Base-by-base conservation (phyloP, 1,284 basidiomycete genomes). In the Porogramme epimiltina region DNA sequence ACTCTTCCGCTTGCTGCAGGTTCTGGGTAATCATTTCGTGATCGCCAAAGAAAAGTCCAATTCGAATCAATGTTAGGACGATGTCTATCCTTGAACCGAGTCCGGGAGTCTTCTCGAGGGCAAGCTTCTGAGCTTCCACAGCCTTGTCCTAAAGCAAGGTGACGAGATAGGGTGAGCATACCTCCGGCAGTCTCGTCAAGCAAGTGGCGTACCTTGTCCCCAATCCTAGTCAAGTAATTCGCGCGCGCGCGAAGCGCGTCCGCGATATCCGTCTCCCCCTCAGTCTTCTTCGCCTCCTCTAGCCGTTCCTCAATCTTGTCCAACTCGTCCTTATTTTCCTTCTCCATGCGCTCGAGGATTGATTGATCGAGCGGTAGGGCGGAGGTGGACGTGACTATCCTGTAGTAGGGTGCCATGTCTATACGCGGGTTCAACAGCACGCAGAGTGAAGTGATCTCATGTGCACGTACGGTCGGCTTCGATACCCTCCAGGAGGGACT, bases 41-140 rank as follows among this genome's bases (percentile, higher is more conserved):
- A 65, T 98, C 93, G 23, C 82, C 81, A 70, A 91, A 95, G 80
- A 98, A 99, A 68, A 98, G 82, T 0, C 93, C 95, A 52, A 98
- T 87, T 37, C 96, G 81, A 49, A 94, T 87, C 59, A 96, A 85
- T 1, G 93, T 87, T 26, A 99, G 81, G 1, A 90, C 87, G 45
- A 98, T 87, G 70, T 99, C 96, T 68, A 99, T 97, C 60, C 92
- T 81, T 3, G 93, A 91, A 10, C 97, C 96, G 1, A 98, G 76
- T 1, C 95, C 96, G 1, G 95, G 88, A 0, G 93, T 96, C 74
- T 98, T 98, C 70, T 92, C 88, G 11, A 97, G 73, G 0, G 96
- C 95, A 1, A 89, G 77, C 54, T 90, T 86, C 64, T 95, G 87
- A 0, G 95, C 94, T 39, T 82, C 82, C 9, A 95, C 66, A 0